phyloP scores from a whole-genome alignment of 2,329 filamentous ascomycete genomes.

The Aspergillus pseudoterreus region DNA sequence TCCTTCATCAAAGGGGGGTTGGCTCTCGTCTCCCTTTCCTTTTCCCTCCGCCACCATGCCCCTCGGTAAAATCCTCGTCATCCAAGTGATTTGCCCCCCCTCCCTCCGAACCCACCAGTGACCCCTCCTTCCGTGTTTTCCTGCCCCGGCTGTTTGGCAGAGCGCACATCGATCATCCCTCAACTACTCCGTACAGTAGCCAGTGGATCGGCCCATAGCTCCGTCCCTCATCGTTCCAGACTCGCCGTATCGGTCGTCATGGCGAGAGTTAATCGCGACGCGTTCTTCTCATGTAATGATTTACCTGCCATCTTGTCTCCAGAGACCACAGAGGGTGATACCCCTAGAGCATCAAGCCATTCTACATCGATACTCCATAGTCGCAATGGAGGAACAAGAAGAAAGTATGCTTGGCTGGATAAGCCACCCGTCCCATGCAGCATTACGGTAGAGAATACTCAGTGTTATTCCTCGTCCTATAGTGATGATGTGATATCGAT shows the following conservation, averaged over 20 bases:
- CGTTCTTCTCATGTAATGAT: not conserved
- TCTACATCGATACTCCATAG: too few relatives aligned
- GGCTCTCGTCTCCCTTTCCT: not conserved
- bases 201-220: slow-evolving; percentile 12
- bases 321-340: too few relatives aligned
- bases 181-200: slow-evolving; percentile 3
- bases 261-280: not conserved
- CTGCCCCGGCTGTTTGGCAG: slow-evolving; percentile 4
- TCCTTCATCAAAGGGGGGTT: too few relatives aligned
- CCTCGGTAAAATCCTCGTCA: slow-evolving; percentile 4
- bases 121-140: not conserved
- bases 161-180: slow-evolving; percentile 6
- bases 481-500: slow-evolving; percentile 10
- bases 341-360: too few relatives aligned
- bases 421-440: slow-evolving; percentile 15
- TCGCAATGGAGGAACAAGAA: too few relatives aligned
- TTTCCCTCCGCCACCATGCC: not conserved
- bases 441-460: slow-evolving; percentile 8
- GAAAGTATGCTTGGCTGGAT: slow-evolving; percentile 8
- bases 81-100: not conserved
- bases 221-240: slow-evolving; percentile 15
- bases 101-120: not conserved
- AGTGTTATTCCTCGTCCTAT: slow-evolving; percentile 3
- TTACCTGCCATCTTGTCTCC: not conserved
- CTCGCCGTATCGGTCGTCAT: slow-evolving; percentile 2